A percentile compares a stretch with the other conserved stretches of the same genome.
phyloP scores from a whole-genome alignment of 306 rosid species.

The Abrus pulchellus region DNA sequence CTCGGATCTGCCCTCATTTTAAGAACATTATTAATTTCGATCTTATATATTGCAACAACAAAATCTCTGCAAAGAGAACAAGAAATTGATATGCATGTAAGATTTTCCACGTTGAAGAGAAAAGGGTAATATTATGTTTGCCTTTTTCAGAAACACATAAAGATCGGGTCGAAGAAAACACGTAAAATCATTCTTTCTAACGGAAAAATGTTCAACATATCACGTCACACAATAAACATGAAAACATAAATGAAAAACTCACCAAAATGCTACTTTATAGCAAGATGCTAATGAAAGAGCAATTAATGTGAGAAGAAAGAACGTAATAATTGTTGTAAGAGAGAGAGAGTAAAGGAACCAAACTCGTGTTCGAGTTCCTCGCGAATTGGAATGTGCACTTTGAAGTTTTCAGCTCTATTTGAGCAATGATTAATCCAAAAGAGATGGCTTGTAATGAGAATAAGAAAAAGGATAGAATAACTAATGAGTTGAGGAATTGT shows the following conservation, averaged over 20 bases:
- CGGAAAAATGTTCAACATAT: not conserved
- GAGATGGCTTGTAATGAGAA: not conserved
- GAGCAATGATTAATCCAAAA: not conserved
- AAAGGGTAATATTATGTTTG: too few species aligned
- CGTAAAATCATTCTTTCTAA: not conserved
- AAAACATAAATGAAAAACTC: slow-evolving; percentile 17
- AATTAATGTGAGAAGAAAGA: not conserved
- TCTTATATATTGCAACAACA: slow-evolving; percentile 39
- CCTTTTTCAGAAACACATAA: too few species aligned
- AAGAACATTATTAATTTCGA: slow-evolving; percentile 33
- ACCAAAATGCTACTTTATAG: slow-evolving; percentile 23
- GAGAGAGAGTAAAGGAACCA: slow-evolving; percentile 35
- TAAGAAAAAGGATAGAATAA: not conserved
- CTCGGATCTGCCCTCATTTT: not conserved
- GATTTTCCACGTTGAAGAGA: not conserved
- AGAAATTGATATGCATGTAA: slow-evolving; percentile 12
- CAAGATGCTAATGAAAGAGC: slow-evolving; percentile 31
- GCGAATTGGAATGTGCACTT: not conserved
- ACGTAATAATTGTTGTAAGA: too few species aligned
- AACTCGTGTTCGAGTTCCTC: slow-evolving; percentile 37
- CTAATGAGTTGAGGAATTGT: not conserved
- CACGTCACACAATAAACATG: not conserved
- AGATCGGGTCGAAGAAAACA: too few species aligned
- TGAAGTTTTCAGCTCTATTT: not conserved
- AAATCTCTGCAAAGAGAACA: slow-evolving; percentile 54